Base-by-base conservation (phyloP, 257 asterid species). In the Capsicum baccatum region DNA sequence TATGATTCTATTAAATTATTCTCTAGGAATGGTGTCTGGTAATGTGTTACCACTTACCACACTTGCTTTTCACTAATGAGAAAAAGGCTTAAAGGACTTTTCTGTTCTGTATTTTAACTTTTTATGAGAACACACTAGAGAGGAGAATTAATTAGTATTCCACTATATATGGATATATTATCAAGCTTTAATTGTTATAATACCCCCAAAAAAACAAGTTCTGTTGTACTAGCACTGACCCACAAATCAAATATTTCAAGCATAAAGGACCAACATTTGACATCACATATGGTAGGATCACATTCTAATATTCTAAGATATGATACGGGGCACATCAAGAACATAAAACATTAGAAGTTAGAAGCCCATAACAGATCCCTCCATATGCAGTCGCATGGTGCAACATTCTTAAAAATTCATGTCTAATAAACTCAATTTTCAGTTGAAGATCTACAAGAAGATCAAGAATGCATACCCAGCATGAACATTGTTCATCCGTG, bases 391-490 rank as follows among this genome's bases (percentile, higher is more conserved):
- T 12, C 4, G 8, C n/a, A 17, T 15, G 63, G 50, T 76, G 64
- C 64, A 76, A 52, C 48, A 76, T 52, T 76, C 48, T 54, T 54
- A 76, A 33, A 76, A 76, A 76, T 15, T 37, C 64, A 76, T 76
- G 64, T 54, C 59, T 54, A 76, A 26, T 76, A 76, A 21, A 50
- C 15, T 76, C 47, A 13, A 15, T 50, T n/a, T n/a, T 66, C 17
- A 11, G 73, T 66, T 52, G 64, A 84, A 64, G 71, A 33, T 37
- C 42, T 37, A 80, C 76, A 60, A 50, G 80, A 71, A 19, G 81
- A 83, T 62, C 68, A 62, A 89, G 87, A 86, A 86, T 82, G 62
- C 91, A 86, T 94, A 96, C 99, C 99, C 99, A 44, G 96, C 90
- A 80, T 96, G 97, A 62, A 90, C 94, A 48, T 94, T n/a, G n/a